A percentile compares a stretch with the other conserved stretches of the same genome.
Conservation (phyloP, 208 protist genomes). For the Leishmania guyanensis region DNA sequence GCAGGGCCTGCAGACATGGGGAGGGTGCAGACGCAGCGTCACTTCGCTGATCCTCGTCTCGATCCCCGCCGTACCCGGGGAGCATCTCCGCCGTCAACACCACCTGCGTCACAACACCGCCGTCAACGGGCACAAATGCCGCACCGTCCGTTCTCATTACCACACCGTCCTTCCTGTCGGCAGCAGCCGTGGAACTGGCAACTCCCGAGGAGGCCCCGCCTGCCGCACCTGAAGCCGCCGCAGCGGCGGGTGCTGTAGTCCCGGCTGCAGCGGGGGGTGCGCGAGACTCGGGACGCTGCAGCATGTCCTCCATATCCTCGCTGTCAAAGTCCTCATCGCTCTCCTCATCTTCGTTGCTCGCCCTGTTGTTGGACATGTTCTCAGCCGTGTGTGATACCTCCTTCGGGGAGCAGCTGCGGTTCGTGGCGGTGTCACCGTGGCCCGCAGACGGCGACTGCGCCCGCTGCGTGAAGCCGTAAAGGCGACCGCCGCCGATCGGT, state of each 20-base stretch:
- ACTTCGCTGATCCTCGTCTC: constrained; percentile 13
- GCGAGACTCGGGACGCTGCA: constrained; percentile 23
- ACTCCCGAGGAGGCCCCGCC: neutral
- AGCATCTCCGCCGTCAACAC: constrained; percentile 33
- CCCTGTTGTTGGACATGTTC: constrained; percentile 18
- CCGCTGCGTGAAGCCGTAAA: neutral
- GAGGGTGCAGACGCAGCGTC: constrained; percentile 19
- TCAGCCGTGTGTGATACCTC: constrained; percentile 33
- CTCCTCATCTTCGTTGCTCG: constrained; percentile 33
- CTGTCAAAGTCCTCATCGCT: constrained; percentile 55
- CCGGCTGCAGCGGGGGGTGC: neutral
- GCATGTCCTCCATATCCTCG: constrained; percentile 53
- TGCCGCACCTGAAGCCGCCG: neutral
- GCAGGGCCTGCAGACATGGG: constrained; percentile 22
- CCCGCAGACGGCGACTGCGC: constrained; percentile 6
- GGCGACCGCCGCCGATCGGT: neutral
- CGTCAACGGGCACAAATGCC: constrained; percentile 23
- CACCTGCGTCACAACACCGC: constrained; percentile 19
- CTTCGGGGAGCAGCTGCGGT: constrained; percentile 16
- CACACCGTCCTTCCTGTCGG: neutral
- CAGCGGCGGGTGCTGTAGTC: constrained; percentile 1
- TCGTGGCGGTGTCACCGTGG: constrained; percentile 14
- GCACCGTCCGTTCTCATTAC: constrained; percentile 1
- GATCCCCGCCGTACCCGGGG: constrained; percentile 13
- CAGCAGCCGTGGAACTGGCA: neutral